Conservation (phyloP, 2,329 filamentous ascomycete genomes). For the Colletotrichum navitas region DNA sequence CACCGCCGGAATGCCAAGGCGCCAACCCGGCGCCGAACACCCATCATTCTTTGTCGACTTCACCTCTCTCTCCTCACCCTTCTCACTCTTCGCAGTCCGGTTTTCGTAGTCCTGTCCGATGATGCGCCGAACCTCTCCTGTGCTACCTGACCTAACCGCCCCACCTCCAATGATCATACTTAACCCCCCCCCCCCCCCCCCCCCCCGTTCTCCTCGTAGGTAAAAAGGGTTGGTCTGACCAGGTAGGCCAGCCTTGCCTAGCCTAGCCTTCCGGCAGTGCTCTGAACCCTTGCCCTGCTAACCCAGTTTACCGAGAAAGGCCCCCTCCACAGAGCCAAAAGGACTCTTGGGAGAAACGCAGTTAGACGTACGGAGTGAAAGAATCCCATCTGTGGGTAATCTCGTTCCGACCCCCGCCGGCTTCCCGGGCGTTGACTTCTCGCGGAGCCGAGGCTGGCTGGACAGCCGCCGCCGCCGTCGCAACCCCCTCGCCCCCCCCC, state of each 20-base stretch:
- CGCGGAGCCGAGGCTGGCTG: neutral
- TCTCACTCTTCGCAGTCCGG: neutral
- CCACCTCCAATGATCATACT: neutral
- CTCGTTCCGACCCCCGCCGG: neutral
- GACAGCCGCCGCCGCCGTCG: neutral
- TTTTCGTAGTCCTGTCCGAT: neutral
- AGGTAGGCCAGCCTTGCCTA: neutral
- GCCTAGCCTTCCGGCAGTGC: neutral
- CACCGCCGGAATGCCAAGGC: slow-evolving; percentile 40
- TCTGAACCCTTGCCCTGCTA: neutral
- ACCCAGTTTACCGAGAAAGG: too few species aligned
- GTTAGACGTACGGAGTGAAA: too few species aligned
- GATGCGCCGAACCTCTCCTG: neutral
- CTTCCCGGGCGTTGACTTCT: neutral
- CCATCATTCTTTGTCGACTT: slow-evolving; percentile 27
- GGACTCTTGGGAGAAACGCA: too few species aligned
- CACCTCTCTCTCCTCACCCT: neutral
- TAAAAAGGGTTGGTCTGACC: too few species aligned
- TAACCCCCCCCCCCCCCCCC: too few species aligned
- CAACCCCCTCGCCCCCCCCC: too few species aligned
- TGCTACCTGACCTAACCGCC: neutral
- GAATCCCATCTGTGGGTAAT: too few species aligned
- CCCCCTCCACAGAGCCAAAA: too few species aligned
- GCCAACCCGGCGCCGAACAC: slow-evolving; percentile 34
- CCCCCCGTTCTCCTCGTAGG: neutral